Evolutionary conservation across 2,329 filamentous ascomycete species (phyloP).

Genomic region (Trichoderma endophyticum): DNA sequence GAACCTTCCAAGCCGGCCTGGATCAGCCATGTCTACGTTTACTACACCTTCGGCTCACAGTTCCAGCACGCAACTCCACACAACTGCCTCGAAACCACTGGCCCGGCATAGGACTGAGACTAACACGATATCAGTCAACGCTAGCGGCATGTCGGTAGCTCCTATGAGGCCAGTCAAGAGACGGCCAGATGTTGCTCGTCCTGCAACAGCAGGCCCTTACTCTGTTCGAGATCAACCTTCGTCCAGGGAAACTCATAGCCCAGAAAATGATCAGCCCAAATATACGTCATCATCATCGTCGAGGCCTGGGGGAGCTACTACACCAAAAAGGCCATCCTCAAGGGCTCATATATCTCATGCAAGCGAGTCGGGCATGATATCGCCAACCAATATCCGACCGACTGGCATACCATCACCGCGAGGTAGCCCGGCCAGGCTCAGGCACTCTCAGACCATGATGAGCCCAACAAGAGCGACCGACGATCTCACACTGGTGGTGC

Average conservation of each 20-base stretch:
- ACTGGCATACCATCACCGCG: constrained; percentile 36
- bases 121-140: constrained; percentile 41
- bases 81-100: constrained; percentile 33
- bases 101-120: constrained; percentile 42
- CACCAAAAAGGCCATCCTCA: constrained; percentile 50
- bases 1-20: constrained; percentile 55
- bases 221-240: constrained; percentile 53
- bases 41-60: constrained; percentile 42
- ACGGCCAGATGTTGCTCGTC: constrained; percentile 57
- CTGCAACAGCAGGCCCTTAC: constrained; percentile 64
- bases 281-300: constrained; percentile 38
- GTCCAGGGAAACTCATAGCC: constrained; percentile 39
- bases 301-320: constrained; percentile 41
- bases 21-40: constrained; percentile 62
- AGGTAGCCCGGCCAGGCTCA: constrained; percentile 40
- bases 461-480: constrained; percentile 51
- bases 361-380: constrained; percentile 50
- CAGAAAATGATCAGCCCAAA: constrained; percentile 46
- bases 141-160: constrained; percentile 60
- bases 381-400: constrained; percentile 34
- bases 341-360: constrained; percentile 45
- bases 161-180: constrained; percentile 60
- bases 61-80: constrained; percentile 31
- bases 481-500: constrained; percentile 52
- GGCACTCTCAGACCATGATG: constrained; percentile 32